Conservation (phyloP, 1,139 yeast genomes). For the Kodamaea arcana region DNA sequence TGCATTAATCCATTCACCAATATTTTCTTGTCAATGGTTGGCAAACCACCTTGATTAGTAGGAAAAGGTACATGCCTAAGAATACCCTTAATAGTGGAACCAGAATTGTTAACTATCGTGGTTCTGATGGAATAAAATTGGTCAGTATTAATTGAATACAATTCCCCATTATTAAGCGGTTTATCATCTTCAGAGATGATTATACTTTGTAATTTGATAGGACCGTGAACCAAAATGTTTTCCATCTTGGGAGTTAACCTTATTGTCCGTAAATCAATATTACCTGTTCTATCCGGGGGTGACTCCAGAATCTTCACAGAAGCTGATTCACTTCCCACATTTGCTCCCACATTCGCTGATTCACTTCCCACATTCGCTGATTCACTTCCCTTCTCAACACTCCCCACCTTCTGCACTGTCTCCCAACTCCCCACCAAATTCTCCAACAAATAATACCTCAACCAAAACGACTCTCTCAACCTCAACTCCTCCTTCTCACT, state of each 20-base stretch:
- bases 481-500: slow-evolving; percentile 51
- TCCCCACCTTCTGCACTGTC: slow-evolving; percentile 18
- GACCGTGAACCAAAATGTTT: slow-evolving; percentile 41
- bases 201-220: slow-evolving; percentile 10
- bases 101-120: slow-evolving; percentile 42
- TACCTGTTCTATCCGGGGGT: slow-evolving; percentile 40
- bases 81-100: slow-evolving; percentile 45
- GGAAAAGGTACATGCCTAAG: slow-evolving; percentile 64
- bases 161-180: slow-evolving; percentile 14
- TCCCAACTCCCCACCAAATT: slow-evolving; percentile 65
- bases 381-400: no score
- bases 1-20: slow-evolving; percentile 67
- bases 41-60: slow-evolving; percentile 14
- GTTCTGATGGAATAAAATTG: slow-evolving; percentile 49
- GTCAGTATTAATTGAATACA: slow-evolving; percentile 32
- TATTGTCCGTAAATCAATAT: slow-evolving; percentile 61
- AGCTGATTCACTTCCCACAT: no score
- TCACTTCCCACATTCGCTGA: no score
- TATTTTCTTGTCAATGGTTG: slow-evolving; percentile 46
- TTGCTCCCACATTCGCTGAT: no score
- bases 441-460: slow-evolving; percentile 59
- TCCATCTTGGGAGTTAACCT: slow-evolving; percentile 56
- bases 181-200: slow-evolving; percentile 10
- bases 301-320: slow-evolving; percentile 7
- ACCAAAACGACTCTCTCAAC: slow-evolving; percentile 74